A percentile compares a stretch with the other conserved stretches of the same genome.
phyloP scores from a whole-genome alignment of 768 basidiomycete species.

The Psilocybe cubensis region DNA sequence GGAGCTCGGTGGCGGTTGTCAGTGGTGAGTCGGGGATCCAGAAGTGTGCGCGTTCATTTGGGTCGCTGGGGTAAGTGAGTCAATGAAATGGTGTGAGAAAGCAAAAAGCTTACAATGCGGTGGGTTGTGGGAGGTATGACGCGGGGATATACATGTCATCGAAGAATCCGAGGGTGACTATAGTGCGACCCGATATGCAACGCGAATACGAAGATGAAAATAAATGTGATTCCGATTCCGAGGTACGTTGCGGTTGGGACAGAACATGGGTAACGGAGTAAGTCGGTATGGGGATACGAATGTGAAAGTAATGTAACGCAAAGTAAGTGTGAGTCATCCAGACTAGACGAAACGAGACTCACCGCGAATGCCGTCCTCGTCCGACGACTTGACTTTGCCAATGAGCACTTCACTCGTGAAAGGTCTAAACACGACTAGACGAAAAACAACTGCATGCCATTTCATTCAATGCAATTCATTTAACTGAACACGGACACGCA shows the following conservation, averaged over 20 bases:
- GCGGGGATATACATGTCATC: constrained; percentile 90
- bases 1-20: constrained; percentile 59
- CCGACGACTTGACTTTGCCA: constrained; percentile 87
- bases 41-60: constrained; percentile 83
- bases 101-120: constrained; percentile 69
- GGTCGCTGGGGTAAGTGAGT: constrained; percentile 52
- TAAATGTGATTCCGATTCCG: too few relatives aligned
- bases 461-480: background rate
- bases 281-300: too few relatives aligned
- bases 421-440: constrained; percentile 90
- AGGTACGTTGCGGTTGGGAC: too few relatives aligned
- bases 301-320: too few relatives aligned
- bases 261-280: too few relatives aligned
- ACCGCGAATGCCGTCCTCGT: constrained; percentile 86
- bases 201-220: too few relatives aligned
- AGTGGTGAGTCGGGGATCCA: constrained; percentile 72
- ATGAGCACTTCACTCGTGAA: constrained; percentile 89
- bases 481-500: constrained; percentile 33
- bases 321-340: background rate
- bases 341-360: constrained; percentile 28
- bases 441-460: constrained; percentile 69
- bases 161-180: constrained; percentile 91
- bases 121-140: constrained; percentile 79
- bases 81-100: background rate
- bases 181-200: too few relatives aligned